Base-by-base conservation (phyloP, 495 filamentous ascomycete species). In the Podospora comata region DNA sequence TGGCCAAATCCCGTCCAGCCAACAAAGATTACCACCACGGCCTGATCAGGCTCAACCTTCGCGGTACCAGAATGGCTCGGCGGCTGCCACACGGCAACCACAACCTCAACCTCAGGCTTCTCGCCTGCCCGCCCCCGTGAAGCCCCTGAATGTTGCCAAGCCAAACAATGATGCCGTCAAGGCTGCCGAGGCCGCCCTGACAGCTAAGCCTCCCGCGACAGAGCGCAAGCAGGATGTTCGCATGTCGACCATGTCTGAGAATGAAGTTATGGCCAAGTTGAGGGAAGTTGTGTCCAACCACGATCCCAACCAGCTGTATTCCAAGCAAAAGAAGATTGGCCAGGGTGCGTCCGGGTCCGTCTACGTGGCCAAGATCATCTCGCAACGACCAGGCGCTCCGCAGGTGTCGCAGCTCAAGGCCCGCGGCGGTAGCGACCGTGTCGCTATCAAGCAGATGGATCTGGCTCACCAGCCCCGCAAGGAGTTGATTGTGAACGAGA, bases 361-460 rank as follows among this genome's bases (percentile, higher is more conserved):
- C 48, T 99, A 99, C 77, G 96, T 99, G 69, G 95, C 95, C 56
- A 94, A 94, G 71, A 89, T 97, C 63, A 92, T 92, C 73, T 89
- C 93, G 5, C 66, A 64, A 32, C 67, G 56, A 83, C 83, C 70
- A 87, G 92, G 32, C 82, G 85, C 55, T 91, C 90, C 18, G 73
- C 81, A 63, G 9, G 32, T 19, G 85, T 89, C 69, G 90, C 91
- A 26, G 82, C 84, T 62, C 85, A 90, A 92, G 72, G 26, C 54
- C 9, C 70, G 70, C 16, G 91, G 91, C 30, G 82, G 84, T 53
- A 87, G 89, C 64, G 88, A 87, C 55, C 90, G 97, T 73, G 95
- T 99, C 55, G 95, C 96, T 20, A 98, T 99, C 77, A 99, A 99
- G 80, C 95, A 99, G 82, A 99, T 99, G 95, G 96, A 99, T 81